These are phyloP conservation scores for Leccinum angustisporum DNA, from an alignment of 1,284 basidiomycete species.

Conservation along the genomic window DNA sequence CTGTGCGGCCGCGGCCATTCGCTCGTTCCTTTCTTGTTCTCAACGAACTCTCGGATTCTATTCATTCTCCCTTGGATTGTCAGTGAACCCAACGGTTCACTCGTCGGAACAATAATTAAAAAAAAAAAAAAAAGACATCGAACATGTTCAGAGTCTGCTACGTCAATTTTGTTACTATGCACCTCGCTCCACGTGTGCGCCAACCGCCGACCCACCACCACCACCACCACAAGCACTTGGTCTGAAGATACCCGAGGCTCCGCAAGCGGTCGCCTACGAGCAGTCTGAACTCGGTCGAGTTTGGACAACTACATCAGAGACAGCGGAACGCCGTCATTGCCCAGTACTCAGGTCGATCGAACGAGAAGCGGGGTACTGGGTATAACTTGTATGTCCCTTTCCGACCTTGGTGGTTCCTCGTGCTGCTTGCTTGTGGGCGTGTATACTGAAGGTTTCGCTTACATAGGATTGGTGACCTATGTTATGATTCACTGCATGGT, in stretches of 20 bases:
- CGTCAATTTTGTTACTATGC: constrained; percentile 16
- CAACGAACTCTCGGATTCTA: background rate
- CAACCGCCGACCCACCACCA: constrained; percentile 29
- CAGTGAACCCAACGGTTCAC: background rate
- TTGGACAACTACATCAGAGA: constrained; percentile 19
- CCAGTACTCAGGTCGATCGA: constrained; percentile 19
- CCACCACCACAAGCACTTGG: constrained; percentile 40
- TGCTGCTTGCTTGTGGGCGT: background rate
- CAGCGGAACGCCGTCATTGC: constrained; percentile 25
- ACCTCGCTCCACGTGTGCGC: constrained; percentile 7
- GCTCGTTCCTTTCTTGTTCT: background rate
- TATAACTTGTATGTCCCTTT: constrained; percentile 27
- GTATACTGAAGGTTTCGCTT: constrained; percentile 8
- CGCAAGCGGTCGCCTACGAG: constrained; percentile 3
- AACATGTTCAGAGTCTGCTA: constrained; percentile 7
- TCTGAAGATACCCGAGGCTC: constrained; percentile 36
- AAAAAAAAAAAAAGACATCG: constrained; percentile 12
- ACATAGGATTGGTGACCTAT: constrained; percentile 28
- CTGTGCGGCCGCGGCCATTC: background rate
- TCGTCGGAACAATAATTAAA: background rate
- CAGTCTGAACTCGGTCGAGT: constrained; percentile 6
- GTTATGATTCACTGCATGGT: constrained; percentile 23
- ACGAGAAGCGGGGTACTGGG: constrained; percentile 29
- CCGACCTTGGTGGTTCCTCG: background rate
- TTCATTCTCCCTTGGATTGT: background rate